phyloP scores from a whole-genome alignment of 176 grass and related monocot species.

The bread wheat (Triticum aestivum) region DNA sequence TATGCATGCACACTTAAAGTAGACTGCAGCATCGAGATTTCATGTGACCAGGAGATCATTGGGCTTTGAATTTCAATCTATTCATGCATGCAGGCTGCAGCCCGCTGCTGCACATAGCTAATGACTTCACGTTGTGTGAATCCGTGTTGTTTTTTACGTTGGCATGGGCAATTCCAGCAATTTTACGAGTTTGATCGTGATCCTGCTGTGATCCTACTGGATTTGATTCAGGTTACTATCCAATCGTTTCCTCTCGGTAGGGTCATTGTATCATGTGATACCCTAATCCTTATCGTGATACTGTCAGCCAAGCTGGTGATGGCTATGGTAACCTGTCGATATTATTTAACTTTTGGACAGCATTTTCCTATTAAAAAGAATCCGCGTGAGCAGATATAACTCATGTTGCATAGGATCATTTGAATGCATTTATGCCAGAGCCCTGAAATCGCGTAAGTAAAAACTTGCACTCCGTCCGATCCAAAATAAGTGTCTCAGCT shows the following conservation, averaged over 20 bases:
- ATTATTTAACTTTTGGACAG: neutral
- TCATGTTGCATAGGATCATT: neutral
- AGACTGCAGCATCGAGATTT: neutral
- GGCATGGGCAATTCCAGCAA: neutral
- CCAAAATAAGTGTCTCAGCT: too few species aligned
- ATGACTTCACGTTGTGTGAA: neutral
- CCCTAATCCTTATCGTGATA: neutral
- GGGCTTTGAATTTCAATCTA: neutral
- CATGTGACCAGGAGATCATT: neutral
- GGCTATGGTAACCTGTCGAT: neutral
- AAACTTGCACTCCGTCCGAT: neutral
- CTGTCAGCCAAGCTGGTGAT: neutral
- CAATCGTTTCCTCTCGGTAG: neutral
- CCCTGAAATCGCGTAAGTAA: neutral
- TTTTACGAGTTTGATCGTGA: neutral
- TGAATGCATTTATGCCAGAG: neutral
- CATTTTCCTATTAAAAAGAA: slow-evolving; percentile 16
- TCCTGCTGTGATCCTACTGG: neutral
- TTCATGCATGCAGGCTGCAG: neutral
- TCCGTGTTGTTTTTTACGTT: neutral
- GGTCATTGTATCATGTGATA: neutral
- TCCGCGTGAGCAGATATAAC: neutral
- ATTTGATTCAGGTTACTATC: neutral
- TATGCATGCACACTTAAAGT: neutral
- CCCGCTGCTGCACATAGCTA: neutral